A percentile compares a stretch with the other conserved stretches of the same genome.
Evolutionary conservation across 2,329 filamentous ascomycete genomes (phyloP).

Genomic region (Fusarium protoensiforme): DNA sequence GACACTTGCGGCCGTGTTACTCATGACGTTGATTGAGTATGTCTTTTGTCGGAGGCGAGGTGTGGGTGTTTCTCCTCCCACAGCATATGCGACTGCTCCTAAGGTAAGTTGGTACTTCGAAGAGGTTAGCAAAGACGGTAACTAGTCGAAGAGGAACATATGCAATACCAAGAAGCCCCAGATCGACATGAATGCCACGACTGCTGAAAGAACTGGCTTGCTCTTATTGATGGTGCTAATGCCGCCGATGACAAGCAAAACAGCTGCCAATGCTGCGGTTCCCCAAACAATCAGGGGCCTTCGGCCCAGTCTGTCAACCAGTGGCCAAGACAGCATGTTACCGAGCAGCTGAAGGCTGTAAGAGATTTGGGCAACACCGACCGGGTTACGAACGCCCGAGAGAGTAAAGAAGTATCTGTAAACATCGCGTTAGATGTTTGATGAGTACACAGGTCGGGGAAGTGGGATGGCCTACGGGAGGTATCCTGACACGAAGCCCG

Average conservation of each 20-base stretch:
- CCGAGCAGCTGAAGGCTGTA: neutral
- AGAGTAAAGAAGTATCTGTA: slow-evolving; percentile 10
- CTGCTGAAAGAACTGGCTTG: slow-evolving; percentile 31
- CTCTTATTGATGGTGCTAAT: slow-evolving; percentile 40
- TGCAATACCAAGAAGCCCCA: slow-evolving; percentile 37
- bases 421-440: neutral
- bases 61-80: slow-evolving; percentile 44
- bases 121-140: neutral
- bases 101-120: slow-evolving; percentile 29
- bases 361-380: neutral
- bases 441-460: neutral
- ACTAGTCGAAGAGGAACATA: slow-evolving; percentile 26
- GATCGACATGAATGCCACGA: slow-evolving; percentile 42
- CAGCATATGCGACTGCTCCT: slow-evolving; percentile 43
- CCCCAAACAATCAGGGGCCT: neutral
- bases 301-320: neutral
- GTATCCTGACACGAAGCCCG: neutral
- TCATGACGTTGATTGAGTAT: slow-evolving; percentile 48
- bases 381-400: neutral
- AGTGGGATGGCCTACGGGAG: neutral
- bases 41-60: slow-evolving; percentile 45
- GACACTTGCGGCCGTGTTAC: slow-evolving; percentile 43
- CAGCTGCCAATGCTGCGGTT: slow-evolving; percentile 40
- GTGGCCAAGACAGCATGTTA: slow-evolving; percentile 1
- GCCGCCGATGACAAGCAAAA: slow-evolving; percentile 44